Base-by-base conservation (phyloP, 2,329 filamentous ascomycete species). In the Trichoderma endophyticum region DNA sequence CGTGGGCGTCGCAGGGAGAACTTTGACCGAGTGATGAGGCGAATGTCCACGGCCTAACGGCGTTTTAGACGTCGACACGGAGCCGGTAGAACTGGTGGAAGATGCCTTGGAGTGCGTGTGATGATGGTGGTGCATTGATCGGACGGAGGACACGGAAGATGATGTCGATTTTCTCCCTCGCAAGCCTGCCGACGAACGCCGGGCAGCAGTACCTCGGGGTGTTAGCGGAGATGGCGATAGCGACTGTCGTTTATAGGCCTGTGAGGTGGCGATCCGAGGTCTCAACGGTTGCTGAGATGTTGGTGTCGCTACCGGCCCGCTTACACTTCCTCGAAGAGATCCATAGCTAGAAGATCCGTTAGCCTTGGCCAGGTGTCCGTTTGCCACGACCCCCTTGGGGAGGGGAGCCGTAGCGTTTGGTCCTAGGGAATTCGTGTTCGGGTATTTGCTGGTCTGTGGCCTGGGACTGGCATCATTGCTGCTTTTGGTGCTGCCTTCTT, bases 101-200 rank as follows among this genome's bases (percentile, higher is more conserved):
- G 93, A 97, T 0, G 96, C 94, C 82, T 98, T 98, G 26, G 94
- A 97, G 80, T 98, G 95, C 1, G 92, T 91, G 79, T 96, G 93
- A 68, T 92, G 90, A 75, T 94, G 92, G 75, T 95, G 93, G 77
- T 95, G 94, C 78, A 98, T 94, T 59, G 93, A 97, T 72, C 96
- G 91, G 71, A 99, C 91, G 0, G 94, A 97, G 1, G 94, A 98
- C 18, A 99, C 91, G 0, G 95, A 98, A 0, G 94, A 97, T 0
- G 94, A 98, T 0, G 96, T 99, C 0, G 95, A 98, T 80, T 98
- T 98, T 73, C 96, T 90, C 48, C 96, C 95, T 32, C 95, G 90
- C 59, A 98, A 87, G 34, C 95, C 95, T 57, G 88, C 89, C 6
- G 94, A 97, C 3, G 93, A 90, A 43, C 94, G 92, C 12, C 96